phyloP scores from a whole-genome alignment of 2,329 filamentous ascomycete genomes.

The Phaeosphaeria sp. region DNA sequence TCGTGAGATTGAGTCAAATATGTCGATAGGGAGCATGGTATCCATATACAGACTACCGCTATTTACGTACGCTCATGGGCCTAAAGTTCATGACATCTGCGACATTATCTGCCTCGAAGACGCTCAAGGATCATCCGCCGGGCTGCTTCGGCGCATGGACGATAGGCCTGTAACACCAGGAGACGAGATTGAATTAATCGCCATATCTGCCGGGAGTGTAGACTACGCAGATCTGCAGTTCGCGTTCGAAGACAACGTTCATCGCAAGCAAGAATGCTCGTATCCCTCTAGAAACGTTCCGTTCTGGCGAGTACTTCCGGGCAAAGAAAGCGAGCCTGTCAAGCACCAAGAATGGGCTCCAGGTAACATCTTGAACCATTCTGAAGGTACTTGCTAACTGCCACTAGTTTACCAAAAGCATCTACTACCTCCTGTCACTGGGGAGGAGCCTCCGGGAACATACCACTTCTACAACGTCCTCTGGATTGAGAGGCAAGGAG shows the following conservation, averaged over 20 bases:
- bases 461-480: slow-evolving; percentile 20
- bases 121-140: slow-evolving; percentile 4
- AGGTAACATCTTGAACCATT: no score
- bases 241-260: slow-evolving; percentile 6
- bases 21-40: not conserved
- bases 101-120: slow-evolving; percentile 9
- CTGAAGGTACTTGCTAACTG: no score
- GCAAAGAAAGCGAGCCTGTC: not conserved
- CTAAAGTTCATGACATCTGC: slow-evolving; percentile 1
- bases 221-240: slow-evolving; percentile 4
- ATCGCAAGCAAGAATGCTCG: not conserved
- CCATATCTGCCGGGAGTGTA: slow-evolving; percentile 3
- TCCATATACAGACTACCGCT: slow-evolving; percentile 5
- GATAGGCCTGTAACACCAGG: not conserved
- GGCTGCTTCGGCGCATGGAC: slow-evolving; percentile 9
- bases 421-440: not conserved
- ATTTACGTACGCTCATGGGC: not conserved
- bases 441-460: not conserved
- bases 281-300: not conserved
- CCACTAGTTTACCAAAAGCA: not conserved
- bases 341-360: not conserved
- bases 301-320: slow-evolving; percentile 4
- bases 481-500: slow-evolving; percentile 13
- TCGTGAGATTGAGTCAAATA: no score
- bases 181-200: slow-evolving; percentile 8